Evolutionary conservation across 1,284 basidiomycete genomes (phyloP).

Genomic region (Sutorius eximius): DNA sequence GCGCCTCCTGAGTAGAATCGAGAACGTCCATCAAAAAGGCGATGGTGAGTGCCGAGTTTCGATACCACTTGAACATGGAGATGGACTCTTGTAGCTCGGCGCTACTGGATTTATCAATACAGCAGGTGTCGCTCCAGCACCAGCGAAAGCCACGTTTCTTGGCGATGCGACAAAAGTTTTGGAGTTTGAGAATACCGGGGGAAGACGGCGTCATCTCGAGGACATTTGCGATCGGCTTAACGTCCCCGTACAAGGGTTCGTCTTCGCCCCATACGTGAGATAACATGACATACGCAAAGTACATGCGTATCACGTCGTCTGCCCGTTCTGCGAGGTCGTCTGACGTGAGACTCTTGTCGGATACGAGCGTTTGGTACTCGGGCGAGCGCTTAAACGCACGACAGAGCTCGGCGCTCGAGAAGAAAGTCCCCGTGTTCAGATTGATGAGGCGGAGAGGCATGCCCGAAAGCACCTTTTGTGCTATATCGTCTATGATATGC

Average conservation of each 20-base stretch:
- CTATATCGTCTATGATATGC: slow-evolving; percentile 19
- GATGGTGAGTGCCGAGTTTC: slow-evolving; percentile 25
- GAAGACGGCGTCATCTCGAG: slow-evolving; percentile 18
- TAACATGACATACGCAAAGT: slow-evolving; percentile 30
- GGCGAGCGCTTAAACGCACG: slow-evolving; percentile 19
- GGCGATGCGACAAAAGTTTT: slow-evolving; percentile 23
- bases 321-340: slow-evolving; percentile 14
- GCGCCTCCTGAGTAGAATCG: slow-evolving; percentile 10
- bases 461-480: slow-evolving; percentile 16
- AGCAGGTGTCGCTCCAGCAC: slow-evolving; percentile 33
- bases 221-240: slow-evolving; percentile 15
- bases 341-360: slow-evolving; percentile 1
- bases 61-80: slow-evolving; percentile 32
- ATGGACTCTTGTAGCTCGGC: slow-evolving; percentile 30
- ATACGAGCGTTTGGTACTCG: slow-evolving; percentile 22
- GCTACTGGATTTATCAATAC: slow-evolving; percentile 30
- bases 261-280: slow-evolving; percentile 32
- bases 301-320: slow-evolving; percentile 16
- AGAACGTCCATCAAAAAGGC: slow-evolving; percentile 28
- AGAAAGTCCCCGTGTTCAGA: slow-evolving; percentile 20
- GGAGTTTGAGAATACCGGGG: slow-evolving; percentile 21
- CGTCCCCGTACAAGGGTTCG: slow-evolving; percentile 23
- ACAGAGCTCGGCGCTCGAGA: slow-evolving; percentile 18
- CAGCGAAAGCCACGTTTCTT: slow-evolving; percentile 20
- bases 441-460: slow-evolving; percentile 28